A percentile compares a stretch with the other conserved stretches of the same genome.
Evolutionary conservation across 2,329 filamentous ascomycete species (phyloP).

Genomic region (Claviceps citrina): DNA sequence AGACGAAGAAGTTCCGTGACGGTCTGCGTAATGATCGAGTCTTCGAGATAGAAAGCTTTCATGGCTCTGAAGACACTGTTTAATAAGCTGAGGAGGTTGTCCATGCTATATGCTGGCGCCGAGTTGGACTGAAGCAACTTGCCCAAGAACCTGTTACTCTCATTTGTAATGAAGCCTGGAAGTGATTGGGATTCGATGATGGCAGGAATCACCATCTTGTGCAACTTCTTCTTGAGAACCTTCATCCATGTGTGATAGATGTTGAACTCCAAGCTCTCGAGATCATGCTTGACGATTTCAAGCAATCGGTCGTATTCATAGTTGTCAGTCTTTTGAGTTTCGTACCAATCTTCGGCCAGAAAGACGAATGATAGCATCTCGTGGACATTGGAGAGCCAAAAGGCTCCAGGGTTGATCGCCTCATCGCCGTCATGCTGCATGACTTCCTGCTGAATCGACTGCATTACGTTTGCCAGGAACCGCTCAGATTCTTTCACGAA

Average conservation of each 20-base stretch:
- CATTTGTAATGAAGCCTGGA: conserved; percentile 95
- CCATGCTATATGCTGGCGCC: conserved; percentile 95
- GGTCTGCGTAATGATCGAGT: conserved; percentile 88
- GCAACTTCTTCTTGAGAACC: conserved; percentile 95
- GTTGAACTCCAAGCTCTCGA: conserved; percentile 97
- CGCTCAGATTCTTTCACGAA: conserved; percentile 99
- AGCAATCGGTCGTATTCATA: conserved; percentile 95
- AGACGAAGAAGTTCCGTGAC: conserved; percentile 84
- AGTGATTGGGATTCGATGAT: conserved; percentile 98
- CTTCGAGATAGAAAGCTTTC: conserved; percentile 96
- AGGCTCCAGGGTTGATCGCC: conserved; percentile 89
- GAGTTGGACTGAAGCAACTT: conserved; percentile 88
- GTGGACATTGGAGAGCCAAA: conserved; percentile 98
- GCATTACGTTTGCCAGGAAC: conserved; percentile 98
- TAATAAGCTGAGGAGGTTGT: conserved; percentile 84
- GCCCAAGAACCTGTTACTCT: conserved; percentile 94
- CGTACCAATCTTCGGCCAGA: conserved; percentile 97
- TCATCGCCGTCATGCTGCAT: conserved; percentile 98
- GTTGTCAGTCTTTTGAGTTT: conserved; percentile 97
- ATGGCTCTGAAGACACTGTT: conserved; percentile 98
- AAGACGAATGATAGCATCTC: conserved; percentile 99
- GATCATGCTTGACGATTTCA: conserved; percentile 97
- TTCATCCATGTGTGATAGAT: conserved; percentile 99
- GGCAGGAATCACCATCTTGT: conserved; percentile 98
- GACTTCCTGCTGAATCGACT: conserved; percentile 96